Conservation (phyloP, 805 yeast genomes). For the Zygosaccharomyces siamensis region DNA sequence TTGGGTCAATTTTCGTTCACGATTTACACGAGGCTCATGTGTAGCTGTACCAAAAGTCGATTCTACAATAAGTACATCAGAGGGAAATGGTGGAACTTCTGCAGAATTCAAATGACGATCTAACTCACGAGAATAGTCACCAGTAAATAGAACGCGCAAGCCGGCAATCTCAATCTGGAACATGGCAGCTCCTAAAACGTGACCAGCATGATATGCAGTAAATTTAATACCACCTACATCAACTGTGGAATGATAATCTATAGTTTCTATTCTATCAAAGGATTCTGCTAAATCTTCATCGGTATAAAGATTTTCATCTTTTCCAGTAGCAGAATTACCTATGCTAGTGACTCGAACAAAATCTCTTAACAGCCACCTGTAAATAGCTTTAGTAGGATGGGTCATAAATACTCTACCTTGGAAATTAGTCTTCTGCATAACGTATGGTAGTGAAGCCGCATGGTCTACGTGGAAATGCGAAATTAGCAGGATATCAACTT, state of each 20-base stretch:
- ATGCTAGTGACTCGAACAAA: slow-evolving; percentile 81
- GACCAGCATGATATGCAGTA: slow-evolving; percentile 99
- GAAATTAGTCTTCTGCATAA: slow-evolving; percentile 94
- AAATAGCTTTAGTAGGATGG: slow-evolving; percentile 97
- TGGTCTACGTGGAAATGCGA: slow-evolving; percentile 97
- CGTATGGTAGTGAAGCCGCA: slow-evolving; percentile 96
- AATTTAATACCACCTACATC: slow-evolving; percentile 92
- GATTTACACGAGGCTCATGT: slow-evolving; percentile 82
- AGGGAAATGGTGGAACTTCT: slow-evolving; percentile 82
- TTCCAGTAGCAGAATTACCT: slow-evolving; percentile 40
- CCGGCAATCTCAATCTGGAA: slow-evolving; percentile 94
- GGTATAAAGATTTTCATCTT: slow-evolving; percentile 59
- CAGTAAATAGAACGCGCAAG: slow-evolving; percentile 81
- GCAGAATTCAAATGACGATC: slow-evolving; percentile 94
- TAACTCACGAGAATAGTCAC: slow-evolving; percentile 94
- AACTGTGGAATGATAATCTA: slow-evolving; percentile 92
- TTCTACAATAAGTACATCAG: slow-evolving; percentile 89
- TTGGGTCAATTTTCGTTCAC: slow-evolving; percentile 76
- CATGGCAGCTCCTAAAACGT: slow-evolving; percentile 98
- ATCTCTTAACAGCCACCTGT: slow-evolving; percentile 91
- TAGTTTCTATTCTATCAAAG: slow-evolving; percentile 85
- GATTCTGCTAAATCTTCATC: slow-evolving; percentile 87
- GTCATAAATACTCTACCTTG: slow-evolving; percentile 98
- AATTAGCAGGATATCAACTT: slow-evolving; percentile 78
- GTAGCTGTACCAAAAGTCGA: slow-evolving; percentile 98